These are phyloP conservation scores for Geotrichum cucujoidarum DNA, from an alignment of 1,139 yeast genomes.

Conservation along the genomic window DNA sequence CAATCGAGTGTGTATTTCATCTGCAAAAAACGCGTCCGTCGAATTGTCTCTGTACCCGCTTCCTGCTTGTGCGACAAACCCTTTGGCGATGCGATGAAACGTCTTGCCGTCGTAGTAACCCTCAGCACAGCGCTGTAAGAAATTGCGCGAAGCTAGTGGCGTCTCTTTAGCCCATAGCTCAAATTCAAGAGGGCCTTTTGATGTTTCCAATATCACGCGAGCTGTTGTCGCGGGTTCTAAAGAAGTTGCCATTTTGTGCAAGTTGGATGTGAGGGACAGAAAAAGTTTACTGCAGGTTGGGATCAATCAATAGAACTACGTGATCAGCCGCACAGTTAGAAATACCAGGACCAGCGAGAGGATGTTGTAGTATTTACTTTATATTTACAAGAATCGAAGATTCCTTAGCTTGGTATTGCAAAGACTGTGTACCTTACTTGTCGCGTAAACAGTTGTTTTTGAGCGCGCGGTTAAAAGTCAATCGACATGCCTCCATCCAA, in stretches of 20 bases:
- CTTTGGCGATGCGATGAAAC: constrained; percentile 42
- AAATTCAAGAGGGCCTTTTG: constrained; percentile 56
- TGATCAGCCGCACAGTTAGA: no score
- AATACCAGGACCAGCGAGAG: no score
- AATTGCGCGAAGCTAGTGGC: constrained; percentile 48
- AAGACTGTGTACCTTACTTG: no score
- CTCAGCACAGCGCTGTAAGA: constrained; percentile 48
- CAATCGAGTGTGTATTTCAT: constrained; percentile 55
- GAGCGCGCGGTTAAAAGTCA: no score
- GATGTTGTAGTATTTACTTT: no score
- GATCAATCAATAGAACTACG: no score
- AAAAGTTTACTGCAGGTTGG: no score
- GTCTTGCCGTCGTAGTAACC: constrained; percentile 42
- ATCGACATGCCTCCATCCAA: no score
- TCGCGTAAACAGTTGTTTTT: no score
- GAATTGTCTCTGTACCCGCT: constrained; percentile 35
- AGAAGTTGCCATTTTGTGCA: constrained; percentile 7
- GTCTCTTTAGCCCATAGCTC: constrained; percentile 71
- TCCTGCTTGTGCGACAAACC: constrained; percentile 42
- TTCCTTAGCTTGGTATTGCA: no score
- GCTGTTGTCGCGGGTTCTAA: constrained; percentile 61
- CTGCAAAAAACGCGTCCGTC: constrained; percentile 34
- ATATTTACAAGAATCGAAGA: no score
- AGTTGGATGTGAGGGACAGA: no score
- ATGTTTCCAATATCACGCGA: constrained; percentile 50